phyloP scores from a whole-genome alignment of 495 filamentous ascomycete genomes.

The Aspergillus saccharolyticus region DNA sequence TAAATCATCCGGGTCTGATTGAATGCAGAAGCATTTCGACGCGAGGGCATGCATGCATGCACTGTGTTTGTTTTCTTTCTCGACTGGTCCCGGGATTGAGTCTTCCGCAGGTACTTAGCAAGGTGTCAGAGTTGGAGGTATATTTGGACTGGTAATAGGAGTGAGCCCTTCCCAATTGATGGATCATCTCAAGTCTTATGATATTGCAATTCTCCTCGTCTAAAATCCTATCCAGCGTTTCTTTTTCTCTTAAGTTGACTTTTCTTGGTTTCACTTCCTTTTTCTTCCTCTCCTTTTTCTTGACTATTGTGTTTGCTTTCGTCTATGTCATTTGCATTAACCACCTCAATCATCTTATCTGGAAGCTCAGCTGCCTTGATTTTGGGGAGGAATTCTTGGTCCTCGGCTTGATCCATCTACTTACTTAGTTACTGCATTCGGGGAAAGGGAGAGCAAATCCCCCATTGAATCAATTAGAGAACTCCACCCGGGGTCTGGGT shows the following conservation, averaged over 20 bases:
- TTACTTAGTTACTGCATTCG: neutral
- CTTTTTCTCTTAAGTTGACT: conserved; percentile 5
- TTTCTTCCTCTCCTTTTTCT: conserved; percentile 12
- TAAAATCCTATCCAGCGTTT: conserved; percentile 8
- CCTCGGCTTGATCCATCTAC: neutral
- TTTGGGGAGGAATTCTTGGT: neutral
- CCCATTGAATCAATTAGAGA: neutral
- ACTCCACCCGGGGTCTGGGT: neutral
- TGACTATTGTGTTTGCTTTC: neutral
- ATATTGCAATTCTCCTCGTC: neutral
- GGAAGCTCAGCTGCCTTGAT: neutral
- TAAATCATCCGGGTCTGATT: neutral
- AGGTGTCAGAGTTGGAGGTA: neutral
- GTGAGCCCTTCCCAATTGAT: neutral
- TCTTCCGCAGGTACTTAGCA: neutral
- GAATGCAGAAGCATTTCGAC: neutral
- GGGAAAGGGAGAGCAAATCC: conserved; percentile 1
- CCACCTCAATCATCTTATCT: neutral
- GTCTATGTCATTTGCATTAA: neutral
- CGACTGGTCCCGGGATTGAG: neutral
- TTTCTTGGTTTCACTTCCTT: conserved; percentile 12
- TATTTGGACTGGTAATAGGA: neutral
- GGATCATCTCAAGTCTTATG: neutral
- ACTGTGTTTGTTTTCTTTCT: neutral
- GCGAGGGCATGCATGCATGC: neutral